A percentile compares a stretch with the other conserved stretches of the same genome.
Evolutionary conservation across 768 basidiomycete genomes (phyloP).

Genomic region (Thelephora ganbajun): DNA sequence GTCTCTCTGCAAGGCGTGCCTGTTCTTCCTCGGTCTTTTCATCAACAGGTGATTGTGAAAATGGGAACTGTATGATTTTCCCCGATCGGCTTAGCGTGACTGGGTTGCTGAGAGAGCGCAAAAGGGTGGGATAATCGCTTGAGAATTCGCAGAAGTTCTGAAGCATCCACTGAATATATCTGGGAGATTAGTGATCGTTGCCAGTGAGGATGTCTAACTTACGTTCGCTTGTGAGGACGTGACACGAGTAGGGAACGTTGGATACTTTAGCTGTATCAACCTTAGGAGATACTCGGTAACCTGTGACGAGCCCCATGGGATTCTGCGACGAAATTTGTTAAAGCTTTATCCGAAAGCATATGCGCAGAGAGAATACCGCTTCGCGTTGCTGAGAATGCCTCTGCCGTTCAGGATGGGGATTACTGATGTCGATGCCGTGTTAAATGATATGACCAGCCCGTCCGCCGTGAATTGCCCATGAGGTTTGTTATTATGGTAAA

Average conservation of each 20-base stretch:
- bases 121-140: slow-evolving; percentile 52
- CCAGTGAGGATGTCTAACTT: slow-evolving; percentile 9
- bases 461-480: slow-evolving; percentile 36
- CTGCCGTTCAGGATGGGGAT: slow-evolving; percentile 78
- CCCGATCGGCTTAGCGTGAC: slow-evolving; percentile 45
- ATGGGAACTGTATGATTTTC: slow-evolving; percentile 83
- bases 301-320: slow-evolving; percentile 89
- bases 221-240: slow-evolving; percentile 68
- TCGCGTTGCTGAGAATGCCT: slow-evolving; percentile 73
- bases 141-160: slow-evolving; percentile 79
- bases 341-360: not conserved
- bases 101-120: slow-evolving; percentile 61
- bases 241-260: slow-evolving; percentile 79
- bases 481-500: slow-evolving; percentile 65
- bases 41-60: slow-evolving; percentile 39
- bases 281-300: slow-evolving; percentile 87
- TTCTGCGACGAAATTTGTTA: slow-evolving; percentile 31
- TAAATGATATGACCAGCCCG: slow-evolving; percentile 83
- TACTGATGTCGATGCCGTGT: slow-evolving; percentile 81
- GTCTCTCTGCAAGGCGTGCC: slow-evolving; percentile 57
- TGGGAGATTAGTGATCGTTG: not conserved
- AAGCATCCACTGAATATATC: slow-evolving; percentile 64
- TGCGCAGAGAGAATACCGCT: slow-evolving; percentile 40
- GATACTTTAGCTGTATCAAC: slow-evolving; percentile 90
- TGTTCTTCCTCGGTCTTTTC: slow-evolving; percentile 92